Evolutionary conservation across 2,329 filamentous ascomycete genomes (phyloP).

Genomic region (Pyricularia pennisetigena): DNA sequence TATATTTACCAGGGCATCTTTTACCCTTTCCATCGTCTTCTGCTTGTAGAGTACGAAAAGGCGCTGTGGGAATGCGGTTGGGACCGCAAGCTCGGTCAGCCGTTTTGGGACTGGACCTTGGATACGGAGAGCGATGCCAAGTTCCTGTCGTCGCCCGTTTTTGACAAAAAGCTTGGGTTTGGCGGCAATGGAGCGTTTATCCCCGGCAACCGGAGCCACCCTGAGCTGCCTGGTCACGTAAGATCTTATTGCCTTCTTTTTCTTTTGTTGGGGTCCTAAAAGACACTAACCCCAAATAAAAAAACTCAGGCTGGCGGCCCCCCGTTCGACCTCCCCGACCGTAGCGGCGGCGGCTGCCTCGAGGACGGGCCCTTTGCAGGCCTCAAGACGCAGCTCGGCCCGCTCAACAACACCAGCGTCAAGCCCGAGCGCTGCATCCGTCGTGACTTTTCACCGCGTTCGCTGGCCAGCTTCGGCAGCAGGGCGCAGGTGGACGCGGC

Average conservation of each 20-base stretch:
- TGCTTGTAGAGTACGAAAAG: neutral
- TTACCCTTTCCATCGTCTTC: neutral
- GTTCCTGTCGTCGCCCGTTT: conserved; percentile 1
- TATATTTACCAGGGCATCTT: neutral
- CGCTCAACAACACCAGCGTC: neutral
- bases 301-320: too few species aligned
- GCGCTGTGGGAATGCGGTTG: neutral
- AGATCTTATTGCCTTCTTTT: neutral
- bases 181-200: conserved; percentile 1
- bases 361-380: conserved; percentile 1
- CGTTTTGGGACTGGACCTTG: neutral
- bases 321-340: neutral
- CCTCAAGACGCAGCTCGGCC: neutral
- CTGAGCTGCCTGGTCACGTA: neutral
- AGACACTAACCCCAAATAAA: neutral
- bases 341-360: conserved; percentile 2
- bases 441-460: neutral
- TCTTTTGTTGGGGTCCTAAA: too few species aligned
- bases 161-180: neutral
- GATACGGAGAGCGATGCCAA: neutral
- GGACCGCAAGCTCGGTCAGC: neutral
- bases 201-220: neutral
- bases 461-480: neutral
- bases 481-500: neutral
- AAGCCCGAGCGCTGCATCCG: neutral